A percentile compares a stretch with the other conserved stretches of the same genome.
These are phyloP conservation scores for Dillenia suffruticosa DNA, from an alignment of 164 flowering plant species.

Conservation along the genomic window DNA sequence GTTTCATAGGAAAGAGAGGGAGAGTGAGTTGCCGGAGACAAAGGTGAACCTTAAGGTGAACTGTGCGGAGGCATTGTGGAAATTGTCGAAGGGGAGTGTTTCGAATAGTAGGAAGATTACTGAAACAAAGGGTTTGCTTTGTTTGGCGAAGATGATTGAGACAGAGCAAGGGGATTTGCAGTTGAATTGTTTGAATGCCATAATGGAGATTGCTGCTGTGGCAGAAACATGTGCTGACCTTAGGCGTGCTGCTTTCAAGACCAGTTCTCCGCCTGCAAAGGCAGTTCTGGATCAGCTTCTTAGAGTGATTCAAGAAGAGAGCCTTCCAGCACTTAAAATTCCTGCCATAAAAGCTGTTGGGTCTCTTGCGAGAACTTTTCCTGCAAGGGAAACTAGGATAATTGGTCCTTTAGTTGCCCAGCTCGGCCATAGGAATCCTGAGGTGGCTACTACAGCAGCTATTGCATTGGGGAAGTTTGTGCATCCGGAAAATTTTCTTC, in stretches of 20 bases:
- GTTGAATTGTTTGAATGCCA: slow-evolving; percentile 57
- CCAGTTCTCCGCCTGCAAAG: slow-evolving; percentile 69
- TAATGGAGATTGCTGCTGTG: slow-evolving; percentile 67
- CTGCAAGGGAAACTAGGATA: slow-evolving; percentile 69
- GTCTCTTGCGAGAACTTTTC: slow-evolving; percentile 68
- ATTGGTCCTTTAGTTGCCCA: slow-evolving; percentile 48
- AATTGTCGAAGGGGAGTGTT: slow-evolving; percentile 50
- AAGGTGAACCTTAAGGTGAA: slow-evolving; percentile 49
- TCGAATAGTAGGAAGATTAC: slow-evolving; percentile 61
- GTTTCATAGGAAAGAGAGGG: slow-evolving; percentile 40
- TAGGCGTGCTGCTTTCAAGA: slow-evolving; percentile 66
- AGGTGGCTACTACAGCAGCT: slow-evolving; percentile 71
- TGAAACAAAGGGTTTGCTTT: slow-evolving; percentile 70
- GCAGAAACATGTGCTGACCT: slow-evolving; percentile 67
- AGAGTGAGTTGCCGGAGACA: slow-evolving; percentile 47
- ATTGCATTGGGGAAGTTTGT: slow-evolving; percentile 66
- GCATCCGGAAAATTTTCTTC: slow-evolving; percentile 44
- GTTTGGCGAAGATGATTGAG: slow-evolving; percentile 69
- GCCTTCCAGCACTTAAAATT: slow-evolving; percentile 27
- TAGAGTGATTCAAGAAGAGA: slow-evolving; percentile 40
- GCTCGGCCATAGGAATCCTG: slow-evolving; percentile 33
- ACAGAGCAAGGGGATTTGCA: slow-evolving; percentile 60
- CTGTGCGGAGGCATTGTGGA: slow-evolving; percentile 72
- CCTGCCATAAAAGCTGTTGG: slow-evolving; percentile 77
- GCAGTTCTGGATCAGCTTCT: slow-evolving; percentile 70